A percentile compares a stretch with the other conserved stretches of the same genome.
Conservation (phyloP, 2,329 filamentous ascomycete species). For the Sporothrix pseudoabietina region DNA sequence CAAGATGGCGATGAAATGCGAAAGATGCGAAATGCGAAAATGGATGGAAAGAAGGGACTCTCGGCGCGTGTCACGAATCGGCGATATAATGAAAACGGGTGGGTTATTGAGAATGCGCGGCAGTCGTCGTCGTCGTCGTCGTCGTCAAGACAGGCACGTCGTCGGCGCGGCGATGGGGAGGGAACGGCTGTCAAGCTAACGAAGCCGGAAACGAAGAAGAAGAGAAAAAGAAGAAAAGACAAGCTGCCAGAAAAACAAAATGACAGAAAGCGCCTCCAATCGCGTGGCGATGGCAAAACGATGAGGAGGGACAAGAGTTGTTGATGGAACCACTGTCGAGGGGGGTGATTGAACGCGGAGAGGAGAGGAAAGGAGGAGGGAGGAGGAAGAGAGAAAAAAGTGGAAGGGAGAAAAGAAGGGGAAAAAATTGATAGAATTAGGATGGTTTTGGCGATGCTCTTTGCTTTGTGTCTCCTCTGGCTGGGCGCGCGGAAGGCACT, state of each 20-base stretch:
- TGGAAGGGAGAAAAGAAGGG: slow-evolving; percentile 26
- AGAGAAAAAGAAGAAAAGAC: background rate
- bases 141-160: slow-evolving; percentile 17
- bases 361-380: slow-evolving; percentile 1
- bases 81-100: background rate
- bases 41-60: background rate
- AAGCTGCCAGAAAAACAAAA: background rate
- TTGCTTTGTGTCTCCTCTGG: slow-evolving; percentile 25
- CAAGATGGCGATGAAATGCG: background rate
- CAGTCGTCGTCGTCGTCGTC: slow-evolving; percentile 16
- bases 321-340: slow-evolving; percentile 23
- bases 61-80: background rate
- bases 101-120: background rate
- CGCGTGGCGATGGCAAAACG: slow-evolving; percentile 18
- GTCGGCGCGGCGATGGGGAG: background rate
- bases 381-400: slow-evolving; percentile 16
- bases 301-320: slow-evolving; percentile 12
- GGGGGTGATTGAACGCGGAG: slow-evolving; percentile 15
- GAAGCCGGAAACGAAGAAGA: background rate
- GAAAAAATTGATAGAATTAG: slow-evolving; percentile 26
- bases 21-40: background rate
- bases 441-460: slow-evolving; percentile 31
- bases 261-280: slow-evolving; percentile 14
- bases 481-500: slow-evolving; percentile 27
- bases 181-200: background rate